A percentile compares a stretch with the other conserved stretches of the same genome.
Evolutionary conservation across 345 rosid species (phyloP).

Genomic region (Brassica carinata): DNA sequence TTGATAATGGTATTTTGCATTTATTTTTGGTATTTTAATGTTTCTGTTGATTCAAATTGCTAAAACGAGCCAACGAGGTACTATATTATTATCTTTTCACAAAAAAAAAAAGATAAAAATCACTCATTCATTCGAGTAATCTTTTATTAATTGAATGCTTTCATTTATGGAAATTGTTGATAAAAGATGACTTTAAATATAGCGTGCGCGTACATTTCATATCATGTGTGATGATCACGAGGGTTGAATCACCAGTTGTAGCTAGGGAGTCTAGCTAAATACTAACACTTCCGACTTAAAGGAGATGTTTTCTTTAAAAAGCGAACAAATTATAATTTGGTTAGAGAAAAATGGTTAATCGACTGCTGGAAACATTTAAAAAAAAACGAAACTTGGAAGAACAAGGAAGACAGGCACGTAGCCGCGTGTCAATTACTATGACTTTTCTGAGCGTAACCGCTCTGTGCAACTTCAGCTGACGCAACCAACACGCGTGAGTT

Average conservation of each 20-base stretch:
- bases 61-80: neutral
- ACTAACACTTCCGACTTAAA: neutral
- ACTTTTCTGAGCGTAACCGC: constrained; percentile 49
- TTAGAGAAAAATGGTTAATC: neutral
- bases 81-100: no score
- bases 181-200: neutral
- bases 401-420: constrained; percentile 5
- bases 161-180: neutral
- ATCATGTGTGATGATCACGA: neutral
- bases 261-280: neutral
- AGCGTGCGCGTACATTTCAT: neutral
- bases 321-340: neutral
- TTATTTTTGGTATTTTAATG: neutral
- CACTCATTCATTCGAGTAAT: neutral
- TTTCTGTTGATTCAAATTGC: neutral
- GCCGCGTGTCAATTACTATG: constrained; percentile 43
- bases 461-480: constrained; percentile 37
- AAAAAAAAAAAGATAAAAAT: no score
- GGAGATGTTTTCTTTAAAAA: neutral
- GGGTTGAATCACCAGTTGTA: neutral
- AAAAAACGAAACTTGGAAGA: constrained; percentile 1
- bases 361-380: neutral
- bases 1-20: neutral
- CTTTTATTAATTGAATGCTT: neutral
- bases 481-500: constrained; percentile 40